Conservation (phyloP, 768 basidiomycete genomes). For the Sporobolomyces roseus region DNA sequence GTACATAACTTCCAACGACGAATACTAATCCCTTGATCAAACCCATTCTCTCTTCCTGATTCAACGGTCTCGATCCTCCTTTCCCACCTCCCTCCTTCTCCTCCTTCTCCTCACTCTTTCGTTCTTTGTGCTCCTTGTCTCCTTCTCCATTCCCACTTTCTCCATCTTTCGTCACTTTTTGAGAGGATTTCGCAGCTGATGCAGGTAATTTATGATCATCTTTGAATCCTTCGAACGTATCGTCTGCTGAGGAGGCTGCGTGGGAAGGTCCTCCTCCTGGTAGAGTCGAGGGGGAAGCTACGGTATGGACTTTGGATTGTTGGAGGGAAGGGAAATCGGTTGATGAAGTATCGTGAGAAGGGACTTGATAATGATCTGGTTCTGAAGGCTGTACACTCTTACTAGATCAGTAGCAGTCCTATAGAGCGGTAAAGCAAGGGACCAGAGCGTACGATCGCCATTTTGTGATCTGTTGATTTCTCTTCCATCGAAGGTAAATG, state of each 20-base stretch:
- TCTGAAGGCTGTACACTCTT: background rate
- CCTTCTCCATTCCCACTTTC: background rate
- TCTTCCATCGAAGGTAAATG: slow-evolving; percentile 10
- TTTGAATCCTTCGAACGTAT: slow-evolving; percentile 10
- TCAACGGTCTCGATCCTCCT: no score
- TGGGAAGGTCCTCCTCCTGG: background rate
- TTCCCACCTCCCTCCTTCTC: no score
- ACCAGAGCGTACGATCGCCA: slow-evolving; percentile 5
- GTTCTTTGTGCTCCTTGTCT: background rate
- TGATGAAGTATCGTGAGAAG: background rate
- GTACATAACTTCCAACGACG: background rate
- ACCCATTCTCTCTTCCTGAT: background rate
- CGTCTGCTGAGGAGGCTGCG: slow-evolving; percentile 3
- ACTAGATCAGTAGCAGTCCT: no score
- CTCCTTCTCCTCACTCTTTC: background rate
- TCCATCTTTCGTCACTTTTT: background rate
- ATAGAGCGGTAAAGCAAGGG: background rate
- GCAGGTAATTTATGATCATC: slow-evolving; percentile 6
- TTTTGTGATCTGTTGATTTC: no score
- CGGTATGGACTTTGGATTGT: background rate
- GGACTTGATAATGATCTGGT: slow-evolving; percentile 2
- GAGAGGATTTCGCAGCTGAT: background rate
- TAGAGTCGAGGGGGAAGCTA: background rate
- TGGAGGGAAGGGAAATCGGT: background rate
- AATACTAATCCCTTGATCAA: slow-evolving; percentile 1